Conservation (phyloP, 2,329 filamentous ascomycete species). For the Diplodia intermedia region DNA sequence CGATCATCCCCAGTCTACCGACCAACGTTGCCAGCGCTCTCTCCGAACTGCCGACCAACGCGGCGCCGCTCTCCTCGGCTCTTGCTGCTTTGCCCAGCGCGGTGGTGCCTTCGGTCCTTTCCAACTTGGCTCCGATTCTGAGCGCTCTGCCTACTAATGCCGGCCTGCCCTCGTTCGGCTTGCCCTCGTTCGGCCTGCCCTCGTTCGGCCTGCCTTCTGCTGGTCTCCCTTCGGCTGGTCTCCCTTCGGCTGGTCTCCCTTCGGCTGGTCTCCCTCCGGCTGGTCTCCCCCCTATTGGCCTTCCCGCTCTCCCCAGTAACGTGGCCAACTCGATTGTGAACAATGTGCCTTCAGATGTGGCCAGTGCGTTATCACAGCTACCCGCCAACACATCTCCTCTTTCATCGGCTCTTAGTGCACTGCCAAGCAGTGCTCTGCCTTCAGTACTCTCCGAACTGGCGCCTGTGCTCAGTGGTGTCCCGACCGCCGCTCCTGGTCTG, state of each 20-base stretch:
- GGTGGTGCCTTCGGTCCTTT: neutral
- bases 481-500: neutral
- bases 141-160: neutral
- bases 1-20: neutral
- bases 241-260: neutral
- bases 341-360: conserved; percentile 1
- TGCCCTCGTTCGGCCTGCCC: neutral
- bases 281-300: neutral
- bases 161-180: neutral
- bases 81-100: neutral
- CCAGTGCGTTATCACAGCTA: too few species aligned
- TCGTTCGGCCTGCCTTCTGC: neutral
- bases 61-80: conserved; percentile 1
- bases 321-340: neutral
- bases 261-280: neutral
- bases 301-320: neutral
- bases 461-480: neutral
- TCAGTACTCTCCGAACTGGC: neutral
- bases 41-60: neutral
- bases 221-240: neutral
- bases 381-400: too few species aligned
- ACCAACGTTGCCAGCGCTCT: neutral
- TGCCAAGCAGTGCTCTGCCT: neutral
- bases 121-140: neutral
- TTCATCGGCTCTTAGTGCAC: neutral